Base-by-base conservation (phyloP, 352 stramenopile species). In the Blastocystis hominis region DNA sequence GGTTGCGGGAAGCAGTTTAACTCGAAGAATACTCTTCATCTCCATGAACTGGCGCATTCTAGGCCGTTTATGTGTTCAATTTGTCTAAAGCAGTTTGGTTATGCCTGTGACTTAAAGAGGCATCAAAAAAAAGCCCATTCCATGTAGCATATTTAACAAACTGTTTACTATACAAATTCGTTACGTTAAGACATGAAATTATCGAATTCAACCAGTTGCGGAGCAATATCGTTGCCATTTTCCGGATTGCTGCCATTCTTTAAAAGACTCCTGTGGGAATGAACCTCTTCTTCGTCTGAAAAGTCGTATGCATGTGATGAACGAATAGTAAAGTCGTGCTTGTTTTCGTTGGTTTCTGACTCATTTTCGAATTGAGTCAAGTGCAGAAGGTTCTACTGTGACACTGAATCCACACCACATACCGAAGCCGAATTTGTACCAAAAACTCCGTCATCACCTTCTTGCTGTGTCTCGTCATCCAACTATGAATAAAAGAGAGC, bases 241-340 rank as follows among this genome's bases (percentile, higher is more conserved):
- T 66, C 46, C n/a, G 24, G 24, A 64, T 54, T 54, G 55, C 72
- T 69, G 7, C 15, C 6, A 46, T 84, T 53, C 44, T 84, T 84
- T 4, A 84, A 80, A 40, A 38, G 66, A 53, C 62, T 53, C 44
- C 55, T 44, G 53, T 68, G 72, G 0, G 72, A 84, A 34, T 44
- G 17, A 6, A 68, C 72, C 34, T 84, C 72, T 30, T 84, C 72
- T 34, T 84, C 72, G 36, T 84, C 72, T 1, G 72, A 84, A 10
- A 84, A 46, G 55, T 84, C 72, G 46, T 84, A 84, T 30, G 72
- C 72, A 30, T 84, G 72, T n/a, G 72, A 84, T 20, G 72, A 84
- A 30, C 44, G 36, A 68, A 84, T 84, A 3, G 72, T 84, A 30
- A 84, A 84, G 68, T 13, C 62, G 46, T 59, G 50, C n/a, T 59